Evolutionary conservation across 1,284 basidiomycete species (phyloP), one percentile per base, ranked within the genome.

Genomic region (Sutorius eximius): DNA sequence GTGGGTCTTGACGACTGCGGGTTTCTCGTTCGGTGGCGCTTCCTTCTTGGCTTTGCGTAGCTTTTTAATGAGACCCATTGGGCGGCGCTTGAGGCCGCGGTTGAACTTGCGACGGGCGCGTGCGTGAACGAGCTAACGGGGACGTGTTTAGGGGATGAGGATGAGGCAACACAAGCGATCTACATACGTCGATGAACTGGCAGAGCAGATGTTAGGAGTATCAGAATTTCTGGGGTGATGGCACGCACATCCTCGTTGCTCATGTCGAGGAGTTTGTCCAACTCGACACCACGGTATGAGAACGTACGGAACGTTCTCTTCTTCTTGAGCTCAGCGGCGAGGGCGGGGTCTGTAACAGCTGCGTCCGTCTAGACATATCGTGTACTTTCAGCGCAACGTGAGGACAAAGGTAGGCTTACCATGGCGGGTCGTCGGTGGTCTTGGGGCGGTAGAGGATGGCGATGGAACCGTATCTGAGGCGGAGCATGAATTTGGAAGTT

Each of bases 41-140:
- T 98, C 95, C 82, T 96, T 98, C 88, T 99, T 99, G 62, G 97
- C 93, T 79, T 97, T 98, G 76, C 97, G 92, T 65, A 99, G 85
- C 80, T 99, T 98, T 86, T 99, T 99, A 77, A 99, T 98, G 69
- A 99, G 87, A 65, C 94, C 94, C 90, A 99, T 91, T 51, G 97
- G 96, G 76, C 90, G 89, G 80, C 95, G 92, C 84, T 98, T 99
- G 68, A 99, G 88, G 69, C 97, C 97, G 68, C 97, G 93, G 78
- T 95, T 91, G 89, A 99, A 99, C 77, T 95, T 93, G 76, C 97
- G 87, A 71, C 97, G 94, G 56, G 96, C 97, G 76, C 97, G 95
- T 64, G 96, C 94, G 77, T 98, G 96, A 65, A 99, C 96, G 75
- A 99, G 86, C 88, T 95, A 75, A 75, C 0, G 75, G 27, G 41